Conservation (phyloP, 345 rosid genomes). For the Orychophragmus violaceus region DNA sequence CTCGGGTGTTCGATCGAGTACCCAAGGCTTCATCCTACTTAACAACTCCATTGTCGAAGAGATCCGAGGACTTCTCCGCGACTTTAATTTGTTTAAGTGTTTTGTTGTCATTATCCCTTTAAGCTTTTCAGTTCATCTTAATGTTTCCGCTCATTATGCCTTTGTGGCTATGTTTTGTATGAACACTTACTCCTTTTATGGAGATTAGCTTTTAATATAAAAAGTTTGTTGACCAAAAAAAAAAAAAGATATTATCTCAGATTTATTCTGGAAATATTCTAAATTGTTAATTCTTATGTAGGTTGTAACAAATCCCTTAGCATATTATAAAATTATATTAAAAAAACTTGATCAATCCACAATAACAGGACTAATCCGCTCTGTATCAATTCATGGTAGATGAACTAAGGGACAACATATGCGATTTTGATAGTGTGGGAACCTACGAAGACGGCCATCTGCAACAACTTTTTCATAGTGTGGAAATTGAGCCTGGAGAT, state of each 20-base stretch:
- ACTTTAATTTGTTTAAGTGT: no score
- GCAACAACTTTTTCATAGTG: conserved; percentile 2
- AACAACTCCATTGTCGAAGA: no score
- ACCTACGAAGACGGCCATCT: conserved; percentile 9
- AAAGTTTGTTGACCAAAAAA: no score
- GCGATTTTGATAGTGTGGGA: conserved; percentile 1
- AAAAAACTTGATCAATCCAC: background rate
- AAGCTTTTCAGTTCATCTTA: no score
- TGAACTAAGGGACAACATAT: background rate
- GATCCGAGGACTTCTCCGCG: no score
- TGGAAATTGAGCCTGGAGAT: background rate
- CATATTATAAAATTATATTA: background rate
- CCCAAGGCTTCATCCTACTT: no score
- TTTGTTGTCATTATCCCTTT: no score
- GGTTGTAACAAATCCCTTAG: background rate
- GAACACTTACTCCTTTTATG: no score
- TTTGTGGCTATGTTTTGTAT: no score
- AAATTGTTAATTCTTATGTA: background rate
- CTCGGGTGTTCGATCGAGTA: no score
- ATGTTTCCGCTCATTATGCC: no score
- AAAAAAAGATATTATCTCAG: background rate
- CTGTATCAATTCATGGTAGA: background rate
- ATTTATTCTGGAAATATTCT: background rate
- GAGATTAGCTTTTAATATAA: no score
- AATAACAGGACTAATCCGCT: background rate